phyloP scores from a whole-genome alignment of 805 yeast species.

The Komagataella kurtzmanii region DNA sequence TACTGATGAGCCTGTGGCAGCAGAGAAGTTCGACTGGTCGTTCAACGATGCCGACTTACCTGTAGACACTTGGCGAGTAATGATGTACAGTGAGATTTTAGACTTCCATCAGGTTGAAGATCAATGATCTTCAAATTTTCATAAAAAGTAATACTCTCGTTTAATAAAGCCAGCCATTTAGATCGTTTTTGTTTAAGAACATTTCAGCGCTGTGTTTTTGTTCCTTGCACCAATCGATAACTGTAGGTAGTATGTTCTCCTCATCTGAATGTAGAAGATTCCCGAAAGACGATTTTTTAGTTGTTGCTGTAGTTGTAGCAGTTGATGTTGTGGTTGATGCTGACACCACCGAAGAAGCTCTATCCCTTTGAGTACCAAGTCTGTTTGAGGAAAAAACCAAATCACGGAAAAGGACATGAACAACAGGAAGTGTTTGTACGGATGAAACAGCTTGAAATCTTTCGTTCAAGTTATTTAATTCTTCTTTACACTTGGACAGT shows the following conservation, averaged over 20 bases:
- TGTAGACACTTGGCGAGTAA: slow-evolving; percentile 95
- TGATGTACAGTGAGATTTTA: slow-evolving; percentile 96
- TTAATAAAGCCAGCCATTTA: background rate
- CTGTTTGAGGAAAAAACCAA: background rate
- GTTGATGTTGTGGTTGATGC: background rate
- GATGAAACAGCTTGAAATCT: background rate
- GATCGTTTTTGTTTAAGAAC: background rate
- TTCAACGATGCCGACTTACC: slow-evolving; percentile 97
- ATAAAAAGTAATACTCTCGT: slow-evolving; percentile 12
- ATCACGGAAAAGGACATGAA: background rate
- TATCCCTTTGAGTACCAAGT: background rate
- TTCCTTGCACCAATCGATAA: background rate
- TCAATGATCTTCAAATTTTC: background rate
- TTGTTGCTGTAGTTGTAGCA: background rate
- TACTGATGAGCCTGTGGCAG: slow-evolving; percentile 91
- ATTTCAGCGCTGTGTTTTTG: background rate
- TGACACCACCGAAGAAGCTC: background rate
- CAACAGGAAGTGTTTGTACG: background rate
- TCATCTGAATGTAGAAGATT: background rate
- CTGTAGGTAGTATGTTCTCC: background rate
- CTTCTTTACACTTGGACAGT: background rate
- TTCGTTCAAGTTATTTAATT: background rate
- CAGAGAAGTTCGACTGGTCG: slow-evolving; percentile 91
- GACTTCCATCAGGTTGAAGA: slow-evolving; percentile 87
- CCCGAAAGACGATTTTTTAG: background rate